Percentiles rank a stretch among this genome's conserved stretches.
Conservation (phyloP, 2,329 filamentous ascomycete species). For the Rutstroemia sp. region DNA sequence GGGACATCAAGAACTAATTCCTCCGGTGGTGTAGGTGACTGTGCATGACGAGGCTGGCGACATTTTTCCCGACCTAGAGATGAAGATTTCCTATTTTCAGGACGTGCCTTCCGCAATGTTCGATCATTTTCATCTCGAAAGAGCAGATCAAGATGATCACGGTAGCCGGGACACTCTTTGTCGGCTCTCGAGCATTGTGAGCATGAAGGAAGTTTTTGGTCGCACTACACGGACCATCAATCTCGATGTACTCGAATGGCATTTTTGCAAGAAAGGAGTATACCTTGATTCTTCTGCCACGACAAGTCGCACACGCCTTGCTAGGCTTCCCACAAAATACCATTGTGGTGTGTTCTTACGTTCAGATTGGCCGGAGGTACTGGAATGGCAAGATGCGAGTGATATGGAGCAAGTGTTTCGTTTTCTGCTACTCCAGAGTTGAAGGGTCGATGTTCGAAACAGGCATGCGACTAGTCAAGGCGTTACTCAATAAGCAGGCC, state of each 20-base stretch:
- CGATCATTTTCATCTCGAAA: constrained; percentile 50
- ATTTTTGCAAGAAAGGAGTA: not conserved
- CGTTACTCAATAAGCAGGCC: not conserved
- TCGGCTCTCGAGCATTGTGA: constrained; percentile 46
- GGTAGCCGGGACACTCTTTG: constrained; percentile 45
- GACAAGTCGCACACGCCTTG: constrained; percentile 19
- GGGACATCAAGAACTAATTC: not conserved
- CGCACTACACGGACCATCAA: constrained; percentile 32
- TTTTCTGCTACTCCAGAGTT: not conserved
- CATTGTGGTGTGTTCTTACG: constrained; percentile 5
- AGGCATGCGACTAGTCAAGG: not conserved
- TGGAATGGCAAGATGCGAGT: not conserved
- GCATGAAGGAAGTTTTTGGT: constrained; percentile 43
- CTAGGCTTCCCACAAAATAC: constrained; percentile 24
- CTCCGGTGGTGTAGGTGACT: not conserved
- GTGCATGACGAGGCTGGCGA: not conserved
- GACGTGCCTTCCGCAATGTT: constrained; percentile 42
- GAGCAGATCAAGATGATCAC: constrained; percentile 48
- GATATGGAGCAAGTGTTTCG: not conserved
- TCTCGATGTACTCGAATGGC: not conserved
- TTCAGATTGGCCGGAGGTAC: not conserved
- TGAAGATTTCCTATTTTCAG: not conserved
- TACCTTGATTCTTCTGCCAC: constrained; percentile 23
- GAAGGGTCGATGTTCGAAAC: not conserved
- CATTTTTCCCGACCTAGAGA: too few species aligned